These are phyloP conservation scores for Casuarina cunninghamiana DNA, from an alignment of 306 rosid species.

Conservation along the genomic window DNA sequence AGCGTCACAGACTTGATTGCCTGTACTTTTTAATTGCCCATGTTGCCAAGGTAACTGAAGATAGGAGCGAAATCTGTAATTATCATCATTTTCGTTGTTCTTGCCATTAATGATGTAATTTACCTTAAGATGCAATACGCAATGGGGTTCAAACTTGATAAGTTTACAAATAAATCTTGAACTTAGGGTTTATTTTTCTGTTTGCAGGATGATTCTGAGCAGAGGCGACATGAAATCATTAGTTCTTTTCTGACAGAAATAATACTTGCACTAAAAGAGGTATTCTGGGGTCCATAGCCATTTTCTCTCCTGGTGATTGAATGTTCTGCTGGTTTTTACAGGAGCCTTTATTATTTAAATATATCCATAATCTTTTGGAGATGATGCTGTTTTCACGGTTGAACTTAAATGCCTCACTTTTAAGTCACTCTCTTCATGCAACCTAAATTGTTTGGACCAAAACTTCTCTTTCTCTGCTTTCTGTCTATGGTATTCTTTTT, in stretches of 20 bases:
- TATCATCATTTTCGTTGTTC: neutral
- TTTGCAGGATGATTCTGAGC: conserved; percentile 37
- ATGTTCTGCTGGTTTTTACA: too few relatives aligned
- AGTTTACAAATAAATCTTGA: neutral
- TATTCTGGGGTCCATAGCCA: conserved; percentile 11
- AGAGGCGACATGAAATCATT: conserved; percentile 33
- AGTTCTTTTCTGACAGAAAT: conserved; percentile 75
- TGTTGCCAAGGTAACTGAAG: conserved; percentile 51
- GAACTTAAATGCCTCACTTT: too few relatives aligned
- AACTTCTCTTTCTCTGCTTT: neutral
- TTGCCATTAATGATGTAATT: neutral
- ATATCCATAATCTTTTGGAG: too few relatives aligned
- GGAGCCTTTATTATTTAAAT: too few relatives aligned
- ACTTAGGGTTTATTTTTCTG: neutral
- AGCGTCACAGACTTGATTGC: conserved; percentile 88
- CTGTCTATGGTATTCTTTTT: neutral
- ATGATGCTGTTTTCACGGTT: too few relatives aligned
- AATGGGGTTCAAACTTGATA: neutral
- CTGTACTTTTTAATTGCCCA: conserved; percentile 66
- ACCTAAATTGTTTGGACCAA: too few relatives aligned
- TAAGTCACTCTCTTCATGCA: too few relatives aligned
- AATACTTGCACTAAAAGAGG: conserved; percentile 94
- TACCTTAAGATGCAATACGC: neutral
- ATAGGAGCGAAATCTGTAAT: neutral
- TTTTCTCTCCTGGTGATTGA: too few relatives aligned